Base-by-base conservation (phyloP, 176 grass and related monocot genomes). In the Oryza officinalis region DNA sequence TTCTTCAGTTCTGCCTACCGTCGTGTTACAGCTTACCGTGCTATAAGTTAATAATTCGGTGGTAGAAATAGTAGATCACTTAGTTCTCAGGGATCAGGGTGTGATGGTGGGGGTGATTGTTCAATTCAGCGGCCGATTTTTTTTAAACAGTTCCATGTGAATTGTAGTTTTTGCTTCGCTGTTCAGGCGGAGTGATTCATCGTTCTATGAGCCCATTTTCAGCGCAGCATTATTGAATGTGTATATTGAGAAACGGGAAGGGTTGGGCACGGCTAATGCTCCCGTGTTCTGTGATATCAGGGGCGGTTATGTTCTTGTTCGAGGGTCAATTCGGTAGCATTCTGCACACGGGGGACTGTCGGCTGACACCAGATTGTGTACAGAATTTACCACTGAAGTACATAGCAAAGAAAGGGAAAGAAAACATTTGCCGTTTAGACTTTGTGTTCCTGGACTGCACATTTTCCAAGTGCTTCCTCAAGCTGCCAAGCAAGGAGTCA, bases 371-470 rank as follows among this genome's bases (percentile, higher is more conserved):
- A 4, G 89, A 94, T 46, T 98, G 87, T 72, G 74, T 89, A 74
- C 96, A 98, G 67, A 82, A 92, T 87, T 79, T 98, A 40, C 93
- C 93, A 30, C 28, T 92, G 33, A 98, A 98, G 81, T 90, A 98
- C 74, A 86, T 95, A 83, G 54, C 74, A 2, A 98, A 94, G 83
- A 95, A 84, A 86, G 93, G 96, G 65, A 90, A 79, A 27, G 85
- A 87, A 63, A 90, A 74, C 5, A 18, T 92, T 15, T 91, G 67
- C 44, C 85, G 15, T 10, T 87, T 95, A 49, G 91, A 94, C 78
- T 94, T 88, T 20, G 78, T 95, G 67, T 95, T 95, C 81, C 85
- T 98, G 27, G 93, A 95, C 76, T 98, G 93, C 87, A 95, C 91
- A 54, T 95, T 95, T 60, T 80, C 87, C 77, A 93, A 90, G 88